Percentiles rank a stretch among this genome's conserved stretches.
These are phyloP conservation scores for Dioscorea dumetorum DNA, from an alignment of 106 monocot species.

Conservation along the genomic window DNA sequence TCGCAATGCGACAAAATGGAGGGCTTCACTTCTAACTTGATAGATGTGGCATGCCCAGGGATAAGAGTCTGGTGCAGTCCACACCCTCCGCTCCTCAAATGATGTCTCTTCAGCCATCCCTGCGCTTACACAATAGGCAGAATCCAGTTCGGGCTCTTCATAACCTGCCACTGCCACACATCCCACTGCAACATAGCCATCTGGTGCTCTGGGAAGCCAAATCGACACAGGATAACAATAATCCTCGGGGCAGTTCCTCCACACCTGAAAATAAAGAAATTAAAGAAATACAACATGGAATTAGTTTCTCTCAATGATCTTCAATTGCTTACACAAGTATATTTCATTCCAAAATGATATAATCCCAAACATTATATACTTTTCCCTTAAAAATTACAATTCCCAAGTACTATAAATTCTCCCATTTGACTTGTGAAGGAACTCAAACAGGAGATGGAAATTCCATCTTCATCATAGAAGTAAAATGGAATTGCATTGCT, in stretches of 20 bases:
- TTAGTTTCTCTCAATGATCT: too few relatives aligned
- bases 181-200: slow-evolving; percentile 72
- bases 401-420: too few relatives aligned
- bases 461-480: too few relatives aligned
- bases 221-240: slow-evolving; percentile 62
- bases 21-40: slow-evolving; percentile 79
- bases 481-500: too few relatives aligned
- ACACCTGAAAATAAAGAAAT: slow-evolving; percentile 41
- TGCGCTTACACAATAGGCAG: slow-evolving; percentile 52
- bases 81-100: slow-evolving; percentile 69
- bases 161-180: slow-evolving; percentile 73
- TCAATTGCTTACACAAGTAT: too few relatives aligned
- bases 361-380: too few relatives aligned
- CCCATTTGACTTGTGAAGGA: too few relatives aligned
- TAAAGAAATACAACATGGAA: neutral
- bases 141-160: slow-evolving; percentile 56
- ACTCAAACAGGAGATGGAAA: too few relatives aligned
- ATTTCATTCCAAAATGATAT: too few relatives aligned
- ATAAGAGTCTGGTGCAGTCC: slow-evolving; percentile 74
- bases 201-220: slow-evolving; percentile 86
- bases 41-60: slow-evolving; percentile 91
- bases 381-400: too few relatives aligned
- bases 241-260: slow-evolving; percentile 91
- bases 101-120: slow-evolving; percentile 41
- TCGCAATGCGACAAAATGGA: slow-evolving; percentile 71